Evolutionary conservation across 179 eudicot genomes (phyloP), one percentile per base, ranked within the genome.

Genomic region (Patellifolia procumbens): DNA sequence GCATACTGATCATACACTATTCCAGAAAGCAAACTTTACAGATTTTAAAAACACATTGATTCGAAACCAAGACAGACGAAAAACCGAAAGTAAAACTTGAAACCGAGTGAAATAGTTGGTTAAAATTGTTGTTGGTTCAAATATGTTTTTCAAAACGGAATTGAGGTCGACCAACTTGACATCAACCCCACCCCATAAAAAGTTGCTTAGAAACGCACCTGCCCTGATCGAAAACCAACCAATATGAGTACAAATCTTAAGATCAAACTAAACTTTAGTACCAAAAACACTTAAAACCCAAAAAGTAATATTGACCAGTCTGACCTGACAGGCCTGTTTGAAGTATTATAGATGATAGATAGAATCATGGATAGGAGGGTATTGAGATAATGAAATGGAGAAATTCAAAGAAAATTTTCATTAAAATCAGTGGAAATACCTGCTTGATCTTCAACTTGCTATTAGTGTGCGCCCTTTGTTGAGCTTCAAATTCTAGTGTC

Each of bases 381-480:
- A 22, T 15, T 2, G 51, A 24, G 52, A 66, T 66, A 10, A 37
- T 20, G 11, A 65, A 22, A 34, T 20, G 8, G 43, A n/a, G 29
- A 39, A 7, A 66, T n/a, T 39, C 12, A 42, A 0, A 17, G 46
- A 9, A 39, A 32, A 29, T 61, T 31, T 0, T n/a, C 15, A 1
- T n/a, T 1, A 66, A 6, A 9, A 2, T 28, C 17, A 29, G 3
- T 28, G 32, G 0, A 52, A 32, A 48, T 58, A 88, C 97, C 97
- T 90, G 91, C 71, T 88, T 92, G 72, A 86, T 65, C 84, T 83
- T 89, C 52, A 74, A 55, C 62, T 90, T 87, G 22, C 67, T 77
- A 63, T 78, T 74, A 64, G 77, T 66, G 52, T 68, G 84, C 31
- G 75, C 78, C 62, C 73, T 77, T 74, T 72, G 80, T 67, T 76